Percentiles rank a stretch among this genome's conserved stretches.
These are phyloP conservation scores for Mangifera indica DNA, from an alignment of 345 rosid species.

Conservation along the genomic window DNA sequence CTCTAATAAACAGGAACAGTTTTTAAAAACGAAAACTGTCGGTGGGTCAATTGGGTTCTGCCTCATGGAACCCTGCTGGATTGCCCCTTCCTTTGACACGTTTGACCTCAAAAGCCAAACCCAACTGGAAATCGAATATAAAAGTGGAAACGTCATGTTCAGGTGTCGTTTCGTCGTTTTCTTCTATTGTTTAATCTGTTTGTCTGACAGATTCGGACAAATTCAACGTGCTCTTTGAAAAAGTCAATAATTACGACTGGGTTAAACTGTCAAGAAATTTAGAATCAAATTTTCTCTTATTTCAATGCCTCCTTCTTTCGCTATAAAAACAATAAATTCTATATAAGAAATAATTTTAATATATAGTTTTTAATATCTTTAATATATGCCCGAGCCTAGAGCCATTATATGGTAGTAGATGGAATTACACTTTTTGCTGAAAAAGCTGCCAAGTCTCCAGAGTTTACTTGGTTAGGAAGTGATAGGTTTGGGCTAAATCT, in stretches of 20 bases:
- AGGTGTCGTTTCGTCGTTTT: slow-evolving; percentile 14
- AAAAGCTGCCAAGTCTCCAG: slow-evolving; percentile 30
- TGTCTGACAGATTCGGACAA: neutral
- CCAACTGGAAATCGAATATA: neutral
- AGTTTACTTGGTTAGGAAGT: slow-evolving; percentile 6
- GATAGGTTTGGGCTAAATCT: neutral
- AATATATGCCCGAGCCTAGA: no score
- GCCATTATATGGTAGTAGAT: slow-evolving; percentile 15
- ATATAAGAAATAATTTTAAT: no score
- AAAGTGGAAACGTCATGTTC: neutral
- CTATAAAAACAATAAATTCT: no score
- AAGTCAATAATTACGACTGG: neutral
- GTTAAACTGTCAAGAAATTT: neutral
- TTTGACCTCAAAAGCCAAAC: neutral
- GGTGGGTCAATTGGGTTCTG: slow-evolving; percentile 44
- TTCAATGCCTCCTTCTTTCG: no score
- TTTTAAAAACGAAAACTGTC: slow-evolving; percentile 42
- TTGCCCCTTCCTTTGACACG: no score
- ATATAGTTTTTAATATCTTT: no score
- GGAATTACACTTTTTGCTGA: neutral
- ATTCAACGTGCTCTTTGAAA: neutral
- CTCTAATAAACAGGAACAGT: slow-evolving; percentile 13
- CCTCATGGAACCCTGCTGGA: neutral
- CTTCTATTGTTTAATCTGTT: slow-evolving; percentile 12
- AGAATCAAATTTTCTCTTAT: neutral